Evolutionary conservation across 2,329 filamentous ascomycete species (phyloP), one percentile per base, ranked within the genome.

Genomic region (Penicillium psychrosexuale): DNA sequence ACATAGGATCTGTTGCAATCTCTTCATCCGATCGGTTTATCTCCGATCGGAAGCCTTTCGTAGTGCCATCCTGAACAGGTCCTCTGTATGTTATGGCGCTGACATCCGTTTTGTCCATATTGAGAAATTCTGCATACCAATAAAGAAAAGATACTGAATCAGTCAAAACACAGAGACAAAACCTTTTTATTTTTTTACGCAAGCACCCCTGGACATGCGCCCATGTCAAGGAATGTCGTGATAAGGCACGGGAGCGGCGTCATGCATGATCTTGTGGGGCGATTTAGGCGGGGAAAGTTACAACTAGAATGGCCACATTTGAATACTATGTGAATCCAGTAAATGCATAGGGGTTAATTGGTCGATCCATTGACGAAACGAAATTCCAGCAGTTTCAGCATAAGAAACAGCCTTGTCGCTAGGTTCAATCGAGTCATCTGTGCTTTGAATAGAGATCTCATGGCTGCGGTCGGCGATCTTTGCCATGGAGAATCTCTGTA

Each of bases 161-260:
- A 17, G 12, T 39, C 5, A n/a, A 15, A 33, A 27, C 8, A 7
- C 22, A 36, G 8, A 11, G n/a, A 37, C 22, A 1, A 27, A 5
- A 17, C 17, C n/a, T 24, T 27, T 8, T 31, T 31, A 1, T 15
- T 13, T 24, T 31, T n/a, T 22, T 52, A 15, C 17, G 19, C n/a
- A 9, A 19, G 15, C 17, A 19, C 13, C 12, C 38, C 8, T 40
- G 13, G 17, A 13, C 27, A 30, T 17, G 27, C 13, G 40, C 27
- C 28, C 17, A 37, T 8, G 19, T 36, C 46, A 17, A 43, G n/a
- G 17, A 47, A 66, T 66, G 64, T 65, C 61, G 64, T 66, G 64
- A 61, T 66, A 58, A 46, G 54, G 19, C 31, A 38, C 36, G 34
- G 39, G 47, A 34, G 46, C 40, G 37, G 46, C 56, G 49, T 44